Evolutionary conservation across 208 protist genomes (phyloP).

Genomic region (Trypanosomatidae sp.): DNA sequence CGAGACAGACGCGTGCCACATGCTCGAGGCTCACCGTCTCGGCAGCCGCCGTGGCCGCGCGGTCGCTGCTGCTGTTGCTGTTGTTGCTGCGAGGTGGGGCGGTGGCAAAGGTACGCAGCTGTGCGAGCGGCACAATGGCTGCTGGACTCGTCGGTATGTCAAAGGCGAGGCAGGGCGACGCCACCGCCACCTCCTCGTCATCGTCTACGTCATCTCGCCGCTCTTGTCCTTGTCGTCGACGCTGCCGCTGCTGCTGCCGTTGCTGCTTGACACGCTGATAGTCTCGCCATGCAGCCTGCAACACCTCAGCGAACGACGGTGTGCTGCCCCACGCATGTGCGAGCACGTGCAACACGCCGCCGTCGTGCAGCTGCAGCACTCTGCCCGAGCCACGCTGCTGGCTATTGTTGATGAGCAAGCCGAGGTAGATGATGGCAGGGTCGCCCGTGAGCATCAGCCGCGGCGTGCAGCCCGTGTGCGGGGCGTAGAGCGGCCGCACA

Average conservation of each 20-base stretch:
- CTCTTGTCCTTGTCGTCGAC: background rate
- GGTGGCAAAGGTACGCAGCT: too few species aligned
- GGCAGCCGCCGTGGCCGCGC: too few species aligned
- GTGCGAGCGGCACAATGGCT: too few species aligned
- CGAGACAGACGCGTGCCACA: slow-evolving; percentile 14
- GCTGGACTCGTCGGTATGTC: too few species aligned
- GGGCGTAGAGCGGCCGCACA: slow-evolving; percentile 20
- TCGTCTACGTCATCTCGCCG: background rate
- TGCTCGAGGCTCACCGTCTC: too few species aligned
- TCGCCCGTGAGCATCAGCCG: slow-evolving; percentile 60
- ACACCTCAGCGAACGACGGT: slow-evolving; percentile 25
- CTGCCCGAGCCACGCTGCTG: slow-evolving; percentile 19
- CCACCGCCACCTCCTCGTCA: background rate
- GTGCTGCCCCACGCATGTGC: slow-evolving; percentile 58
- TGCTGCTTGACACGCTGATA: slow-evolving; percentile 16
- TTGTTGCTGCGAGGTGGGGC: too few species aligned
- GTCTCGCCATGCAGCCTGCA: slow-evolving; percentile 22
- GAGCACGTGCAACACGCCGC: slow-evolving; percentile 36
- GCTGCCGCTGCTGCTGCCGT: slow-evolving; percentile 2
- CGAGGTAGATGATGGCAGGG: slow-evolving; percentile 61
- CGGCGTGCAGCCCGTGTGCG: slow-evolving; percentile 23
- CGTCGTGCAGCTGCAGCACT: slow-evolving; percentile 21
- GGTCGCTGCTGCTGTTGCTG: too few species aligned
- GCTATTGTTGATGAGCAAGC: slow-evolving; percentile 48
- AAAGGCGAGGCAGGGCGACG: too few species aligned